Percentiles rank a stretch among this genome's conserved stretches.
These are phyloP conservation scores for Penicillium polonicum DNA, from an alignment of 2,329 filamentous ascomycete genomes.

Conservation along the genomic window DNA sequence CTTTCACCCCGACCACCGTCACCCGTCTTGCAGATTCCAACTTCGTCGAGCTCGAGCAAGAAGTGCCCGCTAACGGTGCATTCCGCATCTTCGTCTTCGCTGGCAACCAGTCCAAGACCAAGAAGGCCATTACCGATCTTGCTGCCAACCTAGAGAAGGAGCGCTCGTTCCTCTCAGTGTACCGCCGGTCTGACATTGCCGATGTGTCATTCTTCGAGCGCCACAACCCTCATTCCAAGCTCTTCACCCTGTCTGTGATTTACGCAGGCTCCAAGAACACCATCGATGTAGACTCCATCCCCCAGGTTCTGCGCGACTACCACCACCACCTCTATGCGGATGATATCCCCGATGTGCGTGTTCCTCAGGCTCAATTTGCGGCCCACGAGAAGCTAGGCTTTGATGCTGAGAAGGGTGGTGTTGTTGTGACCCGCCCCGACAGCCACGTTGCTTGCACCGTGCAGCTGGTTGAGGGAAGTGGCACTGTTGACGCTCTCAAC, in stretches of 20 bases:
- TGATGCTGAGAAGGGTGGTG: constrained; percentile 68
- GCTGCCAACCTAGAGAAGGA: constrained; percentile 63
- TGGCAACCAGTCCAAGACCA: constrained; percentile 62
- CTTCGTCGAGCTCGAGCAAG: constrained; percentile 84
- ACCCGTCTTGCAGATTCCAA: constrained; percentile 87
- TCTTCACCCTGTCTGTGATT: constrained; percentile 77
- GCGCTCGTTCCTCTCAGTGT: constrained; percentile 69
- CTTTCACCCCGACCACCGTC: constrained; percentile 75
- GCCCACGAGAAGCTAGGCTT: constrained; percentile 88
- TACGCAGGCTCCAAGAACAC: constrained; percentile 65
- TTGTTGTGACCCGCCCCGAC: constrained; percentile 82
- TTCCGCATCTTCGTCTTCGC: constrained; percentile 85
- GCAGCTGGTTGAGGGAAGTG: constrained; percentile 69
- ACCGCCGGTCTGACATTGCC: constrained; percentile 60
- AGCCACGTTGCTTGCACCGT: constrained; percentile 81
- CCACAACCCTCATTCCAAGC: constrained; percentile 79
- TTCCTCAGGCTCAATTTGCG: constrained; percentile 67
- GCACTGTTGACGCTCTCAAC: constrained; percentile 78
- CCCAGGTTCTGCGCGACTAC: constrained; percentile 70
- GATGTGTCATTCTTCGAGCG: constrained; percentile 72
- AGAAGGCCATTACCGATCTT: constrained; percentile 67
- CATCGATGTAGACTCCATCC: constrained; percentile 74
- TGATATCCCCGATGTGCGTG: constrained; percentile 70
- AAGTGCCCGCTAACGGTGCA: constrained; percentile 82
- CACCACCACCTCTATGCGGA: constrained; percentile 83